A percentile compares a stretch with the other conserved stretches of the same genome.
phyloP scores from a whole-genome alignment of 2,329 filamentous ascomycete genomes.

The Alternaria panax region DNA sequence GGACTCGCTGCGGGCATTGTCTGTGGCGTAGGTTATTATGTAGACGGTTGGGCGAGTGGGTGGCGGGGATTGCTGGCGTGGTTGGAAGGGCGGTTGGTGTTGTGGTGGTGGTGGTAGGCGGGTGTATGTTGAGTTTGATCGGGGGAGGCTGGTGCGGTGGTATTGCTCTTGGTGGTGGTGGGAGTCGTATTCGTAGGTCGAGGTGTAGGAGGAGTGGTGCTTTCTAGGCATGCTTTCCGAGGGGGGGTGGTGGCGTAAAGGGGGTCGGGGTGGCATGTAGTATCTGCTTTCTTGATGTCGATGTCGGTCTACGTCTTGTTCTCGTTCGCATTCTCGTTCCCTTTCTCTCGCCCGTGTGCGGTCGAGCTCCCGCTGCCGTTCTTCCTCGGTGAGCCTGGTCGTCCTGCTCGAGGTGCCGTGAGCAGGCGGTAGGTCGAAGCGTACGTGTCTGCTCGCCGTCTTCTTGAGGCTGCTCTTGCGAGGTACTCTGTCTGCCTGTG shows the following conservation, averaged over 20 bases:
- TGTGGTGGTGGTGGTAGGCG: neutral
- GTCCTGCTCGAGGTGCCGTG: neutral
- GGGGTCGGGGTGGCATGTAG: neutral
- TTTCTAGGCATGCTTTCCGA: neutral
- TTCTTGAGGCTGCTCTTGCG: slow-evolving; percentile 1
- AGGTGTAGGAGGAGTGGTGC: neutral
- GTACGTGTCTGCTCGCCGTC: slow-evolving; percentile 12
- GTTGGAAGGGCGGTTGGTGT: neutral
- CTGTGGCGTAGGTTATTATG: slow-evolving; percentile 32
- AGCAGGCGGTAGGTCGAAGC: slow-evolving; percentile 3
- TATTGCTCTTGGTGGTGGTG: neutral
- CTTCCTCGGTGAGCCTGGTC: neutral
- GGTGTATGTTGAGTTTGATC: neutral
- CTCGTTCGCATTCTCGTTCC: neutral
- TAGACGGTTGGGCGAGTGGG: slow-evolving; percentile 30
- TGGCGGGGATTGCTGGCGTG: neutral
- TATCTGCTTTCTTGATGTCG: neutral
- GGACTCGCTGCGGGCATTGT: slow-evolving; percentile 6
- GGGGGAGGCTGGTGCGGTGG: neutral
- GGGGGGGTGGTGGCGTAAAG: neutral
- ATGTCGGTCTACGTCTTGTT: neutral
- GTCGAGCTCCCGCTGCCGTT: neutral
- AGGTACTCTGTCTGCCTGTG: neutral
- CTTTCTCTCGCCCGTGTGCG: neutral
- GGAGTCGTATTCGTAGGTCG: neutral